Percentiles rank a stretch among this genome's conserved stretches.
Conservation (phyloP, 306 rosid species). For the Glycine soja region DNA sequence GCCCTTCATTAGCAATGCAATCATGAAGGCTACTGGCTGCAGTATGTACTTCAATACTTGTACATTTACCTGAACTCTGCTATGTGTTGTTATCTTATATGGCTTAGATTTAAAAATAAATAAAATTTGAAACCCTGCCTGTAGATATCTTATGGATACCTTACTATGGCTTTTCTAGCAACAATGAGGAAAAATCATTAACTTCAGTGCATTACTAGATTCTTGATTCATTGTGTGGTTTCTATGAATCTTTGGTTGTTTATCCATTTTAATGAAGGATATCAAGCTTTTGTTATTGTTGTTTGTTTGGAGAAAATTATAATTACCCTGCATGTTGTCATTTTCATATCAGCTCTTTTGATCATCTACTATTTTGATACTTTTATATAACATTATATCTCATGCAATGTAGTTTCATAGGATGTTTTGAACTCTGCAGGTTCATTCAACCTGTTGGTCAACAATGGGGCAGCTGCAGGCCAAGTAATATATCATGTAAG, state of each 20-base stretch:
- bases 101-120: neutral
- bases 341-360: neutral
- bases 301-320: slow-evolving; percentile 17
- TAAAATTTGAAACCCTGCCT: neutral
- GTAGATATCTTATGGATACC: slow-evolving; percentile 9
- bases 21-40: slow-evolving; percentile 82
- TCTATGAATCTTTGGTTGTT: neutral
- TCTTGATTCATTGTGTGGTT: slow-evolving; percentile 34
- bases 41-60: slow-evolving; percentile 58
- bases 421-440: slow-evolving; percentile 55
- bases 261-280: slow-evolving; percentile 7
- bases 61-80: slow-evolving; percentile 15
- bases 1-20: slow-evolving; percentile 88
- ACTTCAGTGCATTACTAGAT: slow-evolving; percentile 10
- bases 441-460: slow-evolving; percentile 86
- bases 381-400: slow-evolving; percentile 30
- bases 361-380: slow-evolving; percentile 22
- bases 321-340: neutral
- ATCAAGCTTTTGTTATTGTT: slow-evolving; percentile 20
- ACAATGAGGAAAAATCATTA: neutral
- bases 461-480: slow-evolving; percentile 91
- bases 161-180: neutral
- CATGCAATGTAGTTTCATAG: slow-evolving; percentile 19
- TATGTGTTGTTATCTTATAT: neutral
- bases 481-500: slow-evolving; percentile 98